A percentile compares a stretch with the other conserved stretches of the same genome.
Conservation (phyloP, 2,329 filamentous ascomycete species). For the Colletotrichum simmondsii region DNA sequence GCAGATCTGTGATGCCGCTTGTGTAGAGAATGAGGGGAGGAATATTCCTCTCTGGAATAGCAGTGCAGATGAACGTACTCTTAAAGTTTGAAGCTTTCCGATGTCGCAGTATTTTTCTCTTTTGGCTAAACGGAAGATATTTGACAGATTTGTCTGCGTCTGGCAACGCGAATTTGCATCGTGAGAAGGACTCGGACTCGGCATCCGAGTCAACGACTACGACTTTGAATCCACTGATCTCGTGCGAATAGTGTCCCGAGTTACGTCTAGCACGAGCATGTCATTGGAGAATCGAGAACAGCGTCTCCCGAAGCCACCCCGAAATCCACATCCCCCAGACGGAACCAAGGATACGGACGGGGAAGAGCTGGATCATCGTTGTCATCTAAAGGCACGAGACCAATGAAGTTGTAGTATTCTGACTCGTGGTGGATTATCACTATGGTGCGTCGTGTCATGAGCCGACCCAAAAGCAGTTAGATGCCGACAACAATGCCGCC, state of each 20-base stretch:
- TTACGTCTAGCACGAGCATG: not conserved
- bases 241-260: conserved; percentile 15
- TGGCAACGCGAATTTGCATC: not conserved
- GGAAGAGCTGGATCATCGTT: not conserved
- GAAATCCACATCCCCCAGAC: conserved; percentile 12
- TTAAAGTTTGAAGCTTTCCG: not conserved
- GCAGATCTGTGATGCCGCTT: not conserved
- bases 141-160: not conserved
- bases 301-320: not conserved
- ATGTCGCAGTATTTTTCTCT: not conserved
- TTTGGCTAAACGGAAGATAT: not conserved
- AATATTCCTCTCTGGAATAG: not conserved
- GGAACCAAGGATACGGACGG: not conserved
- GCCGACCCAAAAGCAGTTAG: conserved; percentile 2
- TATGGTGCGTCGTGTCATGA: not conserved
- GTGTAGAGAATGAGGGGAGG: not conserved
- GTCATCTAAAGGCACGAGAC: not conserved
- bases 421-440: conserved; percentile 25
- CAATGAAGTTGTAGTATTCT: not conserved
- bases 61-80: not conserved
- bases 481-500: not conserved
- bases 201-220: not conserved
- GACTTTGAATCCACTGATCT: not conserved
- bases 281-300: conserved; percentile 11
- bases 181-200: not conserved